phyloP scores from a whole-genome alignment of 2,329 filamentous ascomycete genomes.

The Tolypocladium endophyticum region DNA sequence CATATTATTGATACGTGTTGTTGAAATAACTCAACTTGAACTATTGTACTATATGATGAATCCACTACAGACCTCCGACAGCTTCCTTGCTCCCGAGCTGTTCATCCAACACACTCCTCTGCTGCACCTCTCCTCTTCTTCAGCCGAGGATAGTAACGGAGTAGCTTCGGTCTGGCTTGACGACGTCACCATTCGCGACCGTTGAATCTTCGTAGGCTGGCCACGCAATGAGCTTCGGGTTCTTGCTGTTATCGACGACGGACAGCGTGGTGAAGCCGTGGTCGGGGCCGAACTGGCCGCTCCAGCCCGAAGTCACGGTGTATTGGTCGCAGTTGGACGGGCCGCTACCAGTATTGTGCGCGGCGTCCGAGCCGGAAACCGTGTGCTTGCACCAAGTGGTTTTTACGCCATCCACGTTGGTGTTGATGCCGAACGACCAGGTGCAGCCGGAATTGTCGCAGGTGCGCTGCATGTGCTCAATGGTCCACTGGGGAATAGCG shows the following conservation, averaged over 20 bases:
- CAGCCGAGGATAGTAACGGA: slow-evolving; percentile 11
- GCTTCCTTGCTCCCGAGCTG: no score
- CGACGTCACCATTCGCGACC: slow-evolving; percentile 30
- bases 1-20: not conserved
- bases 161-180: slow-evolving; percentile 39
- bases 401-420: slow-evolving; percentile 13
- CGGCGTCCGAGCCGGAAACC: slow-evolving; percentile 20
- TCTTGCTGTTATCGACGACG: slow-evolving; percentile 31
- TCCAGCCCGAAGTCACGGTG: slow-evolving; percentile 44
- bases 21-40: no score
- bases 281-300: slow-evolving; percentile 39
- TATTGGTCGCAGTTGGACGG: slow-evolving; percentile 35
- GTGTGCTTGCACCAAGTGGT: slow-evolving; percentile 11
- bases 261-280: slow-evolving; percentile 44
- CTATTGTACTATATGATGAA: not conserved
- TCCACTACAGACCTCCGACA: not conserved
- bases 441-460: slow-evolving; percentile 31
- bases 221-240: slow-evolving; percentile 37
- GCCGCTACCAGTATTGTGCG: slow-evolving; percentile 24
- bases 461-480: slow-evolving; percentile 26
- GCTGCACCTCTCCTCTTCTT: not conserved
- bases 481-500: slow-evolving; percentile 27
- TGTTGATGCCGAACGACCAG: slow-evolving; percentile 33
- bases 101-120: not conserved
- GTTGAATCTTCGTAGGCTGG: slow-evolving; percentile 44